Conservation (phyloP, 257 asterid species). For the Solanum rostratum region DNA sequence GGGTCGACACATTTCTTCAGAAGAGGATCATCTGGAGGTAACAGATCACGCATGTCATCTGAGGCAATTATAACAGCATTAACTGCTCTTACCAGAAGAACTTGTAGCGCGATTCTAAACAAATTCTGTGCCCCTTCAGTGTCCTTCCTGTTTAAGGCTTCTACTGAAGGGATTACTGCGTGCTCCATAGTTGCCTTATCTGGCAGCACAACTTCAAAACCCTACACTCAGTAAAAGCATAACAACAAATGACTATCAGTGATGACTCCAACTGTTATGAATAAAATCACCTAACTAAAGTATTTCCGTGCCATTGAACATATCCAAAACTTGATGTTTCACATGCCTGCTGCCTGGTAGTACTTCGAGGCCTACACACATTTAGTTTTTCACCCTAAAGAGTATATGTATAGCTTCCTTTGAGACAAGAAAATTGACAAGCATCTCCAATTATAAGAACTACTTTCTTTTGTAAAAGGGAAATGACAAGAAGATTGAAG, state of each 20-base stretch:
- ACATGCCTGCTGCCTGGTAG: background rate
- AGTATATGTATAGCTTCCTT: background rate
- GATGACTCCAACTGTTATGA: background rate
- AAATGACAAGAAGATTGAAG: background rate
- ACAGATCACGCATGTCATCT: conserved; percentile 41
- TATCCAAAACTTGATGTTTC: background rate
- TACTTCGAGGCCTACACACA: background rate
- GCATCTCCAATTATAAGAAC: background rate
- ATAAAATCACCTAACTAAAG: background rate
- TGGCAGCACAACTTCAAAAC: conserved; percentile 58
- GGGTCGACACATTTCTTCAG: conserved; percentile 59
- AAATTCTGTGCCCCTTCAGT: conserved; percentile 64
- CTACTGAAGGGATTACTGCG: conserved; percentile 46
- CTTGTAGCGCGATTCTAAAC: conserved; percentile 51
- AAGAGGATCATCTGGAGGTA: conserved; percentile 70
- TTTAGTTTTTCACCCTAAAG: background rate
- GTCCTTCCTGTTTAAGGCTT: conserved; percentile 52
- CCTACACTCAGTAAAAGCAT: conserved; percentile 27
- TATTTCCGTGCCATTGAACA: background rate
- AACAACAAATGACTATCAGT: background rate
- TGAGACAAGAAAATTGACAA: background rate
- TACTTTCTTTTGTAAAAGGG: background rate
- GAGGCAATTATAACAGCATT: conserved; percentile 55
- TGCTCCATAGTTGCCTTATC: conserved; percentile 68
- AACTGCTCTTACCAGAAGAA: conserved; percentile 59